Conservation (phyloP, 371 early-diverging fungal species). For the Mortierella sp. region DNA sequence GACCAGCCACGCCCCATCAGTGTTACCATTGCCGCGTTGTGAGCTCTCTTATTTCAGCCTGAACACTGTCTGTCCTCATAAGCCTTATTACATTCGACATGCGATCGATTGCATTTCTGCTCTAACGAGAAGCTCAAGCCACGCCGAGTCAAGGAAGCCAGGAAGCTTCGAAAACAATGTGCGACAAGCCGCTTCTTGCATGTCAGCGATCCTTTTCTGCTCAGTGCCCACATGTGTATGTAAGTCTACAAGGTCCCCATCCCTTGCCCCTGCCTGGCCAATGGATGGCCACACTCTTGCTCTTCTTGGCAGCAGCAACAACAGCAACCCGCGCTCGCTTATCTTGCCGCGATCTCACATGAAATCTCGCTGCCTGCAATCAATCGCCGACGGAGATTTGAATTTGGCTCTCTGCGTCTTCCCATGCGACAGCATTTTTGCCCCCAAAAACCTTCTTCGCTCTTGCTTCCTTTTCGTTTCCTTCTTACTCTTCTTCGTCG, state of each 20-base stretch:
- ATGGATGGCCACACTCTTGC: neutral
- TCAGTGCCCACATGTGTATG: no score
- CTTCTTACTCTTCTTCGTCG: neutral
- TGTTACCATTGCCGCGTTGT: no score
- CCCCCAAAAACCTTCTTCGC: constrained; percentile 1
- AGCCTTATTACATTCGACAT: no score
- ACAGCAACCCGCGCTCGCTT: neutral
- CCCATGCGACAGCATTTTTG: neutral
- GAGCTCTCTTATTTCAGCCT: no score
- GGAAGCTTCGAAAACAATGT: no score
- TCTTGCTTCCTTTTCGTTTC: neutral
- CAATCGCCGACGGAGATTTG: constrained; percentile 6
- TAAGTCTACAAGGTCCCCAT: no score
- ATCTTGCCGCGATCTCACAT: neutral
- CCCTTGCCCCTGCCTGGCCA: neutral
- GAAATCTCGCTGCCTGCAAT: neutral
- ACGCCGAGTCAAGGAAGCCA: no score
- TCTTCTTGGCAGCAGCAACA: neutral
- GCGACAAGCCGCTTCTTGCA: no score
- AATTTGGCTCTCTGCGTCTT: neutral
- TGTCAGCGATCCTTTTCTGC: no score
- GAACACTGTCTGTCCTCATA: no score
- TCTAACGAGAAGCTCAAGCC: no score
- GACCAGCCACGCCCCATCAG: neutral
- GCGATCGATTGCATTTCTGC: no score